Percentiles rank a stretch among this genome's conserved stretches.
Conservation (phyloP, 192 early-diverging fungal genomes). For the Coemansia biformis region DNA sequence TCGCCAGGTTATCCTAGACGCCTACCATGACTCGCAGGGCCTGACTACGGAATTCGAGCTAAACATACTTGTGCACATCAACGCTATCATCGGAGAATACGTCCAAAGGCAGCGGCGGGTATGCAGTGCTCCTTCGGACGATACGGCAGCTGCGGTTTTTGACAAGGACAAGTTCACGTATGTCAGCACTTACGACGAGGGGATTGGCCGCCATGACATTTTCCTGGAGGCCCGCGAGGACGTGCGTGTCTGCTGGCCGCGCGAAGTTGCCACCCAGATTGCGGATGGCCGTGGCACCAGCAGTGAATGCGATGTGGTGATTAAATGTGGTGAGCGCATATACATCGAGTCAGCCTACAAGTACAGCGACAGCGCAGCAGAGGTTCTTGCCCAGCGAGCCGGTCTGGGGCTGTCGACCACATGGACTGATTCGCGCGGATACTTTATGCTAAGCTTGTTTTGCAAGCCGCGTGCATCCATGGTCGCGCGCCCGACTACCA, state of each 20-base stretch:
- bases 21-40: conserved; percentile 80
- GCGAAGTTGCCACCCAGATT: conserved; percentile 9
- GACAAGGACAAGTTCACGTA: conserved; percentile 66
- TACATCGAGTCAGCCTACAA: conserved; percentile 90
- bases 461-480: conserved; percentile 45
- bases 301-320: conserved; percentile 23
- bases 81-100: conserved; percentile 57
- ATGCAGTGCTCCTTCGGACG: neutral
- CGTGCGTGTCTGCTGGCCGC: conserved; percentile 49
- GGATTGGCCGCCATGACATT: conserved; percentile 71
- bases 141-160: conserved; percentile 39
- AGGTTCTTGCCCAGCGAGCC: conserved; percentile 45
- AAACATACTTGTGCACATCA: conserved; percentile 77
- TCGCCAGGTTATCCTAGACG: conserved; percentile 59
- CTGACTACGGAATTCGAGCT: conserved; percentile 77
- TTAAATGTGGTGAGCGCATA: conserved; percentile 75
- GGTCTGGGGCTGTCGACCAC: conserved; percentile 46
- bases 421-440: conserved; percentile 54
- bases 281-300: conserved; percentile 12
- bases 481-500: too few relatives aligned
- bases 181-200: conserved; percentile 65
- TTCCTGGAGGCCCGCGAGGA: conserved; percentile 63
- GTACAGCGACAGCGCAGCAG: conserved; percentile 58
- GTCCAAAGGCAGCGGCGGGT: conserved; percentile 2
- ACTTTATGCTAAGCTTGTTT: conserved; percentile 57